Percentiles rank a stretch among this genome's conserved stretches.
phyloP scores from a whole-genome alignment of 805 yeast species.

The Ogataea kodamae region DNA sequence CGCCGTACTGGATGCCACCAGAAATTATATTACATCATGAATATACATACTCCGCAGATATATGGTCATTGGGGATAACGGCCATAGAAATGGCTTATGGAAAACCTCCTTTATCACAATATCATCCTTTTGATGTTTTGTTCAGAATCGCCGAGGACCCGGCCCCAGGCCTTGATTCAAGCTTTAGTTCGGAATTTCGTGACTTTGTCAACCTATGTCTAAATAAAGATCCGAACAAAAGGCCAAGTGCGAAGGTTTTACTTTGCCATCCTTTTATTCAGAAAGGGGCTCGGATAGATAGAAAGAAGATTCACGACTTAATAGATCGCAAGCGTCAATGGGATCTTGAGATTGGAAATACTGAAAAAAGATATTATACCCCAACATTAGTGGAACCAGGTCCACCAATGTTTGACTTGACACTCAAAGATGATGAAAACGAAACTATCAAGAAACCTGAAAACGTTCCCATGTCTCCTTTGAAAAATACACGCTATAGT shows the following conservation, averaged over 20 bases:
- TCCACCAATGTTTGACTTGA: constrained; percentile 3
- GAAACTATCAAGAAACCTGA: constrained; percentile 12
- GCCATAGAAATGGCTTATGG: constrained; percentile 70
- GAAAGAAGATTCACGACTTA: constrained; percentile 34
- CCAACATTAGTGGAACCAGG: constrained; percentile 29
- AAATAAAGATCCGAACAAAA: constrained; percentile 58
- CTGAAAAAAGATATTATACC: constrained; percentile 28
- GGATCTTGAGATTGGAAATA: constrained; percentile 36
- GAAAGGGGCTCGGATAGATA: constrained; percentile 35
- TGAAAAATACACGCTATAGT: constrained; percentile 6
- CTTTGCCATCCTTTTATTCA: constrained; percentile 61
- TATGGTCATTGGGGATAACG: constrained; percentile 80
- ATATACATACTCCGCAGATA: constrained; percentile 68
- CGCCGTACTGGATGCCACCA: constrained; percentile 67
- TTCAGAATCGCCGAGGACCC: constrained; percentile 46
- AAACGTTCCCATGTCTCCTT: constrained; percentile 21
- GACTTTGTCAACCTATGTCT: constrained; percentile 71
- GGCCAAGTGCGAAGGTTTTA: constrained; percentile 64
- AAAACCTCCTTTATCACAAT: constrained; percentile 62
- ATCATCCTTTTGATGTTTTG: constrained; percentile 54
- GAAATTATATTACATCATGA: constrained; percentile 52
- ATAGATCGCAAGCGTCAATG: constrained; percentile 43
- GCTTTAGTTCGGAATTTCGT: constrained; percentile 43
- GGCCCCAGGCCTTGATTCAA: constrained; percentile 41
- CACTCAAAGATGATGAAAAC: constrained; percentile 1